These are phyloP conservation scores for Sporisorium iseilematis-ciliati DNA, from an alignment of 1,284 basidiomycete species.

Conservation along the genomic window DNA sequence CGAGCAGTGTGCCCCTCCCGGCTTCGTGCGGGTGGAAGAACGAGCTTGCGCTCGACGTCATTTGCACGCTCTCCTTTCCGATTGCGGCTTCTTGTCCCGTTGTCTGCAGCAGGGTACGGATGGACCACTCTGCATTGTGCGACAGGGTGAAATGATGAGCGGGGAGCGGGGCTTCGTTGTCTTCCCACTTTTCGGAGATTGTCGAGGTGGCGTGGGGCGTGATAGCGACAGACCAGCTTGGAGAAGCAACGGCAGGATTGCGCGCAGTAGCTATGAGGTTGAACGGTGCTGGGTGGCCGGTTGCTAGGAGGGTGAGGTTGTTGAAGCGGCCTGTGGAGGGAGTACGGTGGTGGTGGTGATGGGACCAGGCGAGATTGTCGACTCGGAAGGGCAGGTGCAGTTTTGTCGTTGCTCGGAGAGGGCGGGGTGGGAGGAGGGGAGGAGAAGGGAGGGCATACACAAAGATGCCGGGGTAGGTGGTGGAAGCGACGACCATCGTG, in stretches of 20 bases:
- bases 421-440: slow-evolving; percentile 25
- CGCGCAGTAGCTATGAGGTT: slow-evolving; percentile 73
- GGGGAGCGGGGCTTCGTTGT: slow-evolving; percentile 20
- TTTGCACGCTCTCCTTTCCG: neutral
- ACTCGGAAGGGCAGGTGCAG: slow-evolving; percentile 74
- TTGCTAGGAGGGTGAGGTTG: slow-evolving; percentile 73
- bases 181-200: slow-evolving; percentile 1
- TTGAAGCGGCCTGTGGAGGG: neutral
- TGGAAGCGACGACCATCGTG: slow-evolving; percentile 75
- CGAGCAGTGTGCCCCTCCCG: slow-evolving; percentile 9
- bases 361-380: slow-evolving; percentile 76
- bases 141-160: slow-evolving; percentile 19
- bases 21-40: slow-evolving; percentile 6
- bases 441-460: slow-evolving; percentile 74
- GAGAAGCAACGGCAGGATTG: slow-evolving; percentile 61
- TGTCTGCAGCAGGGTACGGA: slow-evolving; percentile 26
- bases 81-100: neutral
- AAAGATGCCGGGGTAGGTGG: slow-evolving; percentile 72
- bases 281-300: slow-evolving; percentile 78
- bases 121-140: slow-evolving; percentile 1
- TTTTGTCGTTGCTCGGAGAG: slow-evolving; percentile 69
- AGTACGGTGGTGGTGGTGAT: slow-evolving; percentile 60
- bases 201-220: slow-evolving; percentile 1
- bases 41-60: slow-evolving; percentile 17
- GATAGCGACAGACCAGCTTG: slow-evolving; percentile 30